These are phyloP conservation scores for Triglochin maritima DNA, from an alignment of 106 monocot genomes.

Conservation along the genomic window DNA sequence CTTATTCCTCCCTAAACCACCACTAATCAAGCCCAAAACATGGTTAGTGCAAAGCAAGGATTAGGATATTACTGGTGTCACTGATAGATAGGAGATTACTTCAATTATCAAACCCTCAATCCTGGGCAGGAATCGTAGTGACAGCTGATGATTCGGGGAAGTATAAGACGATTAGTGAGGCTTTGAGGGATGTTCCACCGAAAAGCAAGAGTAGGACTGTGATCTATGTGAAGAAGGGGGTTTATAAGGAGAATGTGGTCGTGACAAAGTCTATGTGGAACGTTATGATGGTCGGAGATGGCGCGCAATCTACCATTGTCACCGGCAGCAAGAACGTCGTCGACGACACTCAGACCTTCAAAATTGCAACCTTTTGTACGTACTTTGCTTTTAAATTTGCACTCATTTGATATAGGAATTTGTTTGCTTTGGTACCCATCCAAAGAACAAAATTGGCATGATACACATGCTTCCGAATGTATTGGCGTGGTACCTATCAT, in stretches of 20 bases:
- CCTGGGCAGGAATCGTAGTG: constrained; percentile 33
- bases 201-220: constrained; percentile 20
- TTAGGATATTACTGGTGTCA: too few relatives aligned
- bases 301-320: constrained; percentile 24
- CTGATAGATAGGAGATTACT: constrained; percentile 21
- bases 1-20: too few relatives aligned
- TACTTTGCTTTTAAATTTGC: too few relatives aligned
- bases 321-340: constrained; percentile 28
- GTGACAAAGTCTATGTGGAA: constrained; percentile 24
- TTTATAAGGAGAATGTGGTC: constrained; percentile 40
- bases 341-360: constrained; percentile 31
- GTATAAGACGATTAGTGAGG: constrained; percentile 31
- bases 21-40: too few relatives aligned
- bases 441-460: too few relatives aligned
- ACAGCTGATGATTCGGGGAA: constrained; percentile 45
- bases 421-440: too few relatives aligned
- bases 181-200: constrained; percentile 27
- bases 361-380: constrained; percentile 39
- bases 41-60: too few relatives aligned
- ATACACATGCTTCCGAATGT: too few relatives aligned
- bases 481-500: too few relatives aligned
- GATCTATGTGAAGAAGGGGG: constrained; percentile 46
- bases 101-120: neutral
- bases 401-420: too few relatives aligned
- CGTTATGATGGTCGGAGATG: constrained; percentile 44